Conservation (phyloP, 164 flowering plant species). For the Magnolia changhungtana region DNA sequence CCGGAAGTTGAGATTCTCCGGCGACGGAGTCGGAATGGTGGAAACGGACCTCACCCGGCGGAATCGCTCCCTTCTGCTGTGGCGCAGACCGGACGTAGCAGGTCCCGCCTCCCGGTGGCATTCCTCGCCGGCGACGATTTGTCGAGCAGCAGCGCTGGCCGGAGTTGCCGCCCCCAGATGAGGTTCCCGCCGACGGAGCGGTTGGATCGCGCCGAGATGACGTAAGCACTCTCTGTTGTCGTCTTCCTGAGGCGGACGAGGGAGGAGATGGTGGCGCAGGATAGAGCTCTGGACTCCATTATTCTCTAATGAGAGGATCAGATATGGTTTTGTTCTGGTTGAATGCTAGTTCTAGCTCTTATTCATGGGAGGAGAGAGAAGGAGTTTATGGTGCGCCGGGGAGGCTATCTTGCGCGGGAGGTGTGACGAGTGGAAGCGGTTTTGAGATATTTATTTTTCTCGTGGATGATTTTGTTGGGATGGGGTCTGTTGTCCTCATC, state of each 20-base stretch:
- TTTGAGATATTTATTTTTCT: background rate
- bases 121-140: constrained; percentile 10
- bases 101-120: constrained; percentile 22
- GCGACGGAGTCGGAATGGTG: constrained; percentile 24
- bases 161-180: constrained; percentile 80
- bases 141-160: constrained; percentile 59
- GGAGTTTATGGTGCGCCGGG: constrained; percentile 1
- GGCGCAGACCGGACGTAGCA: constrained; percentile 40
- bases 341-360: background rate
- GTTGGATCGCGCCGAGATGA: constrained; percentile 23
- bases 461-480: constrained; percentile 1
- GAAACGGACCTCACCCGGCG: constrained; percentile 92
- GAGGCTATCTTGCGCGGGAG: background rate
- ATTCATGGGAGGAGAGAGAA: background rate
- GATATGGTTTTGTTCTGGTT: background rate
- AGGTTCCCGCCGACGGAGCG: constrained; percentile 61
- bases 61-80: constrained; percentile 68
- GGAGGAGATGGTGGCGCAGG: constrained; percentile 49
- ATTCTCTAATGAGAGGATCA: background rate
- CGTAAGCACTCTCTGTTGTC: constrained; percentile 16
- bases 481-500: background rate
- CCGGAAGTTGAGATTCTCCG: constrained; percentile 16
- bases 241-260: constrained; percentile 28
- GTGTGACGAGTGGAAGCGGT: background rate
- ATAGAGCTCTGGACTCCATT: constrained; percentile 80